Evolutionary conservation across 2,329 filamentous ascomycete genomes (phyloP), one percentile per base, ranked within the genome.

Genomic region (Emmonsiellopsis sp.): DNA sequence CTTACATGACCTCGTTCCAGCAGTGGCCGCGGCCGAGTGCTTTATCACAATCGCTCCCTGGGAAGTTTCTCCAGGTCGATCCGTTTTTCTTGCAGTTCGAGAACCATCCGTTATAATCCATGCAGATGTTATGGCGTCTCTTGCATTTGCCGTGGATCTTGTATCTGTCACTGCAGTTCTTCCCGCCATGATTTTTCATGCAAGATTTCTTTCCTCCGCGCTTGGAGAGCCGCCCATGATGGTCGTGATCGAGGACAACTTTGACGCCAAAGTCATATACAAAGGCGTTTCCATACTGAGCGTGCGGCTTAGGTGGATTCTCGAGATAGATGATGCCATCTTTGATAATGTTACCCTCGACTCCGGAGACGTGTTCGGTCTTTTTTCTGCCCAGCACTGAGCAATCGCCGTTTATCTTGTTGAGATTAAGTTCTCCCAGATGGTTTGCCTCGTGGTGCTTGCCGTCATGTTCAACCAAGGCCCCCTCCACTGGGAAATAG

Each of bases 231-330:
- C 45, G 45, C 5, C 41, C 32, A 32, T 45, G 42, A 35, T 46
- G 42, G 35, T 53, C 32, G 31, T 53, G 51, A n/a, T 48, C 32
- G 13, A 47, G 30, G 2, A 48, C 16, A 13, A 42, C 2, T 26
- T 53, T 53, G 34, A 37, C 34, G n/a, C 51, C 51, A 30, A 53
- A 48, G 43, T 53, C 51, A 35, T 53, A 53, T 32, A 53, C 51
- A 16, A 30, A 53, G 34, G 43, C 13, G 16, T 53, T 43, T 20
- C 40, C 50, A 16, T 53, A 41, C 16, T 41, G 31, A 10, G 41
- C 41, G 11, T 48, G 35, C 35, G 51, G 51, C 42, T 16, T 41
- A 10, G 43, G 41, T 4, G 51, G 30, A 9, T 37, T 32, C 26
- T 47, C 44, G 34, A 53, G 51, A 26, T 53, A 53, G 40, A 53